Evolutionary conservation across 257 asterid genomes (phyloP).

Genomic region (Avicennia marina): DNA sequence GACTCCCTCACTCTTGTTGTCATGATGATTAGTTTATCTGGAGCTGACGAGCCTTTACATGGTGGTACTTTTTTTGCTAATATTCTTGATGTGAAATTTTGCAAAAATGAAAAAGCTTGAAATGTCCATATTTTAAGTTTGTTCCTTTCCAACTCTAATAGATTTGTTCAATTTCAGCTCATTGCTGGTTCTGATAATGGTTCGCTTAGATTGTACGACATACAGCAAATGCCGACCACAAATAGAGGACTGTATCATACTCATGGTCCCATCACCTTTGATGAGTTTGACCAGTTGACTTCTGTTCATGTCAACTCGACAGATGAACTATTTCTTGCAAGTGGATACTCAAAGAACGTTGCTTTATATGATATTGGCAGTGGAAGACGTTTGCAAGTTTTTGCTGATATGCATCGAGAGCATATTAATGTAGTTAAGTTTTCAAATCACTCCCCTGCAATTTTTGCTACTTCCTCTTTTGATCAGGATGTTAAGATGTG

Average conservation of each 20-base stretch:
- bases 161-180: constrained; percentile 49
- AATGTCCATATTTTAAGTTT: background rate
- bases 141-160: constrained; percentile 10
- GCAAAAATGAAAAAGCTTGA: constrained; percentile 5
- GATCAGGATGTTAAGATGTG: constrained; percentile 90
- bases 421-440: constrained; percentile 90
- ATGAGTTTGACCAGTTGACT: constrained; percentile 87
- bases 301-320: constrained; percentile 92
- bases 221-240: constrained; percentile 39
- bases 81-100: constrained; percentile 8
- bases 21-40: constrained; percentile 3
- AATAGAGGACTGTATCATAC: constrained; percentile 34
- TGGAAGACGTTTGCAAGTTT: constrained; percentile 74
- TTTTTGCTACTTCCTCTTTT: constrained; percentile 89
- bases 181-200: constrained; percentile 96
- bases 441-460: constrained; percentile 85
- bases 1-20: constrained; percentile 11
- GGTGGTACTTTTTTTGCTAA: background rate
- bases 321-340: constrained; percentile 86
- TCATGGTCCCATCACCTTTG: constrained; percentile 52
- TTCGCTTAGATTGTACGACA: constrained; percentile 70
- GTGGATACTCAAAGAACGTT: constrained; percentile 87
- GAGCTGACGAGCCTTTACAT: background rate
- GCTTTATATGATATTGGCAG: constrained; percentile 72
- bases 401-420: constrained; percentile 74